Base-by-base conservation (phyloP, 805 yeast genomes). In the Yarrowia sp. region DNA sequence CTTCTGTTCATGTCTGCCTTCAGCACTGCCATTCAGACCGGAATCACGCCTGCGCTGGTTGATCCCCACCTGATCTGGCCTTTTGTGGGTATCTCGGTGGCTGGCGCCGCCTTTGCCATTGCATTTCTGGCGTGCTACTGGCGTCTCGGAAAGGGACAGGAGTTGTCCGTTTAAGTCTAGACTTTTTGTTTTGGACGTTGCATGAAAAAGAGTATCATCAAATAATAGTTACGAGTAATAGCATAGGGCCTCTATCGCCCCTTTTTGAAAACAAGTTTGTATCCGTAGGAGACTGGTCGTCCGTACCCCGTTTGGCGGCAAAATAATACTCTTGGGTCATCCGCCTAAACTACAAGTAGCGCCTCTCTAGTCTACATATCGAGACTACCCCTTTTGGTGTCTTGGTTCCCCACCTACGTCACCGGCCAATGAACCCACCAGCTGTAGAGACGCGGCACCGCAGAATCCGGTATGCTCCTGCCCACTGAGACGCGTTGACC, bases 21-120 rank as follows among this genome's bases (percentile, higher is more conserved):
- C 70, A 78, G 86, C 5, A 81, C 86, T 22, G 87, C 86, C 12
- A 76, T 84, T 63, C 78, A 82, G 4, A 81, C 79, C 69, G 83
- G 80, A 40, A 74, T 79, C 66, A 77, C 82, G 22, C 80, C 81
- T 35, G 80, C 82, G 8, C 74, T 81, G 70, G 71, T 72, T 26
- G 84, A 82, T 71, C 84, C 84, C 10, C 70, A 79, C 67, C 75
- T 82, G 70, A 79, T 82, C 58, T 79, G 82, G 78, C 82, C 83
- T 32, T 82, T 81, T 70, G 80, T 77, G 22, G 83, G 78, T 59
- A 72, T 79, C 67, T 80, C 82, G 5, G 75, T 75, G 46, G 83
- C 81, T 1, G 80, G 81, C 55, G 75, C 73, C 32, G 70, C 79
- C 26, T 72, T 77, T n/a, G 82, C 82, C 22, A 10, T 56, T 56